Base-by-base conservation (phyloP, 2,329 filamentous ascomycete species). In the Aspergillus fumigatus region DNA sequence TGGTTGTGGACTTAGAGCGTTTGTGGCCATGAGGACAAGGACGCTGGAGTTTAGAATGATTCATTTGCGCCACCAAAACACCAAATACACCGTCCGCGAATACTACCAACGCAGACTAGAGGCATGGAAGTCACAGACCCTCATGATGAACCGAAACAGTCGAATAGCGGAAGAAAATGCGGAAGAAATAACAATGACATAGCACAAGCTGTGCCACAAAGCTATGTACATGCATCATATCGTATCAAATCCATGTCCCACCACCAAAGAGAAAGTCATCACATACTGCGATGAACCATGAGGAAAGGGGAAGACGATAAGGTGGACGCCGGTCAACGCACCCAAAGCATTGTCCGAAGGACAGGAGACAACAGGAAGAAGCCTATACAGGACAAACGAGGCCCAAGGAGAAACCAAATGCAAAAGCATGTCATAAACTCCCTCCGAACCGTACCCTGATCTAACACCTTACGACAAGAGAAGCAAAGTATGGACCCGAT, bases 211-310 rank as follows among this genome's bases (percentile, higher is more conserved):
- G 61, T 58, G 63, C 55, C 57, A 43, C 61, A 47, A 67, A 63
- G 69, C 61, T 72, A 72, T 73, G 67, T 72, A 72, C 69, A 71
- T 70, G 65, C 69, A 66, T 71, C 68, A 71, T 61, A 65, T 71
- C 69, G 59, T 69, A 66, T 66, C 63, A 64, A 62, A 57, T 56
- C 58, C 54, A 51, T 54, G 55, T 53, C 51, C 59, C 54, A 52
- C 41, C 45, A 43, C 43, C 50, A 52, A 32, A 49, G 29, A 25
- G 35, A 52, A 50, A 35, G 25, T 17, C 48, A 50, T 48, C 50
- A 41, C 32, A 48, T 32, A 32, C 49, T 47, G 52, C 27, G 55
- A 52, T 51, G 50, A 40, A 52, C 27, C 32, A 21, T 17, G 32
- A 48, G 55, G 50, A 62, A 52, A 48, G 27, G 48, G 54, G 53